Conservation (phyloP, 139 green algal genomes). For the Bryopsis sp. region DNA sequence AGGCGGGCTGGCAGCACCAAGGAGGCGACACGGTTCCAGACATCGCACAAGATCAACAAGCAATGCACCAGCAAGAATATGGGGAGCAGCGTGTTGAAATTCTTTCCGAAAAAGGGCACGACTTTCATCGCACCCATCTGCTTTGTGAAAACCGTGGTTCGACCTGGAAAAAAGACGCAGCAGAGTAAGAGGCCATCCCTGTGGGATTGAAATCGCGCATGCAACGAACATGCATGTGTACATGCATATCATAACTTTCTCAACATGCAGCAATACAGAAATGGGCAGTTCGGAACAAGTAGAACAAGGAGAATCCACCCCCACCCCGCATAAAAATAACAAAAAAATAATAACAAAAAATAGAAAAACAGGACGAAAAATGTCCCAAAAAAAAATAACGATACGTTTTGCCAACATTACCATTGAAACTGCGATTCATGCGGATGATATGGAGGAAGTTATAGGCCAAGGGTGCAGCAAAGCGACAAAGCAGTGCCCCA, state of each 20-base stretch:
- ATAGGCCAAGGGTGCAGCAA: slow-evolving; percentile 85
- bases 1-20: background rate
- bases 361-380: too few species aligned
- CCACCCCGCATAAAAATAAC: too few species aligned
- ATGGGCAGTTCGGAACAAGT: too few species aligned
- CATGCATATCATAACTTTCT: too few species aligned
- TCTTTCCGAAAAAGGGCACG: slow-evolving; percentile 17
- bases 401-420: background rate
- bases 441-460: slow-evolving; percentile 85
- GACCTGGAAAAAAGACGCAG: background rate
- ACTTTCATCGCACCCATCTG: slow-evolving; percentile 15
- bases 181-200: background rate
- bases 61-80: slow-evolving; percentile 17
- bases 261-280: too few species aligned
- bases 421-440: slow-evolving; percentile 34
- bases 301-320: too few species aligned
- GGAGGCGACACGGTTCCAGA: background rate
- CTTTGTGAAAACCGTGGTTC: slow-evolving; percentile 9
- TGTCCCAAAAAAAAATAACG: too few species aligned
- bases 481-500: slow-evolving; percentile 69
- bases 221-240: too few species aligned
- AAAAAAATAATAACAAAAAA: too few species aligned
- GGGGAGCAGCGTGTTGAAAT: slow-evolving; percentile 10
- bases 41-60: slow-evolving; percentile 3
- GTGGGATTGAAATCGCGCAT: background rate